Conservation (phyloP, 2,329 filamentous ascomycete species). For the Scedosporium boydii region DNA sequence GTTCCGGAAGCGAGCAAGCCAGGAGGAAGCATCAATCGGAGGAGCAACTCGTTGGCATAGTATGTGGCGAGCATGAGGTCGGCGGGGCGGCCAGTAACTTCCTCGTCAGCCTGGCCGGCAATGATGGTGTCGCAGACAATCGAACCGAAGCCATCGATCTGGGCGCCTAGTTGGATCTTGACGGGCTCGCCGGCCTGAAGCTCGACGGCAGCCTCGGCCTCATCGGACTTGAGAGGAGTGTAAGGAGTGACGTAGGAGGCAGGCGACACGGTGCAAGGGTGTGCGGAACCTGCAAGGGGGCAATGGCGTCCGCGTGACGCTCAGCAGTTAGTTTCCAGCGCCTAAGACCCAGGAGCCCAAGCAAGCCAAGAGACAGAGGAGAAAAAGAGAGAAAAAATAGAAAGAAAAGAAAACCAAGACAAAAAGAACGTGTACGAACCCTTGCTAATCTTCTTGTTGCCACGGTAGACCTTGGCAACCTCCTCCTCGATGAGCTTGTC, state of each 20-base stretch:
- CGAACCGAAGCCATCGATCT: conserved; percentile 94
- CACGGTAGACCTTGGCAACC: conserved; percentile 91
- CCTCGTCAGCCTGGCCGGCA: conserved; percentile 54
- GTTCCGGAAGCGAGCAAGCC: conserved; percentile 73
- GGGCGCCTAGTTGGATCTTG: conserved; percentile 98
- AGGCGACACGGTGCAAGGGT: conserved; percentile 92
- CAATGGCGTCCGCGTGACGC: not conserved
- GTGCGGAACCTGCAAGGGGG: conserved; percentile 59
- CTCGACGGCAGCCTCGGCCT: conserved; percentile 69
- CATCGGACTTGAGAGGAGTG: conserved; percentile 81
- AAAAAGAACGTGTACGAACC: conserved; percentile 34
- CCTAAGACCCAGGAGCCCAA: not conserved
- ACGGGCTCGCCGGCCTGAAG: conserved; percentile 80
- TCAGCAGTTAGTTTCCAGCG: not conserved
- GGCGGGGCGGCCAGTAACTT: conserved; percentile 66
- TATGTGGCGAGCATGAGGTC: conserved; percentile 85
- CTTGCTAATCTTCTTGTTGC: conserved; percentile 96
- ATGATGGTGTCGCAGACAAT: conserved; percentile 93
- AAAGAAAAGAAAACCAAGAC: no score
- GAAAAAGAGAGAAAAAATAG: no score
- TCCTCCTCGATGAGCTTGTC: conserved; percentile 94
- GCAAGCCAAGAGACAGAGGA: not conserved
- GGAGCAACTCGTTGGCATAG: conserved; percentile 90
- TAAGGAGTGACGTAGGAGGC: conserved; percentile 93
- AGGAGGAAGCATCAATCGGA: conserved; percentile 86